Evolutionary conservation across 2,329 filamentous ascomycete genomes (phyloP).

Genomic region (Talaromyces funiculosus): DNA sequence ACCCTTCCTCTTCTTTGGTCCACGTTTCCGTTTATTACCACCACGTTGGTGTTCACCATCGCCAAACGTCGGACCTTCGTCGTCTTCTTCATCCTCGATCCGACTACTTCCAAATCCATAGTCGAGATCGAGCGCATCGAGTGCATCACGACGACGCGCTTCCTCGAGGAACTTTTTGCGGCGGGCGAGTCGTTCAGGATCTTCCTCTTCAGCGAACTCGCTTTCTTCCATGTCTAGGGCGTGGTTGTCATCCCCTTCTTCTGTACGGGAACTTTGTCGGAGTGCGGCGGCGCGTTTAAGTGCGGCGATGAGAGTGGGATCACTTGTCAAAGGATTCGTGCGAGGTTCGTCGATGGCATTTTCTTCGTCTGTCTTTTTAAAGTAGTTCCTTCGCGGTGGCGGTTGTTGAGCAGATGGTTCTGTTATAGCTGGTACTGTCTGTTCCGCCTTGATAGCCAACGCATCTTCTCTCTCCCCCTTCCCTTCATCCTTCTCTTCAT

Average conservation of each 20-base stretch:
- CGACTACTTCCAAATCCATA: conserved; percentile 88
- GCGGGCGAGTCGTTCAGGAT: conserved; percentile 61
- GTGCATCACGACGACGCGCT: conserved; percentile 53
- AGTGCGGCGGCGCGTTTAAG: conserved; percentile 76
- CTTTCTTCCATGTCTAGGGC: not conserved
- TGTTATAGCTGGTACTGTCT: not conserved
- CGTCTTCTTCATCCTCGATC: conserved; percentile 81
- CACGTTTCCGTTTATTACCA: conserved; percentile 48
- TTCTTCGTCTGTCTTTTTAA: conserved; percentile 47
- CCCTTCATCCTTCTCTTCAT: conserved; percentile 21
- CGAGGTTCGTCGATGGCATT: conserved; percentile 29
- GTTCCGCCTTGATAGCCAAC: not conserved
- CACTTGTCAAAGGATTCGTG: conserved; percentile 50
- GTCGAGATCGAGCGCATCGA: conserved; percentile 87
- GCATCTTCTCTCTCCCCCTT: conserved; percentile 8
- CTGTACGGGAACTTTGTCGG: conserved; percentile 37
- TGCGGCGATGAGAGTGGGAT: conserved; percentile 75
- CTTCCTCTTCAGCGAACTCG: conserved; percentile 29
- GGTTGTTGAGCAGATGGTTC: conserved; percentile 16
- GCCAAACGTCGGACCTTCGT: conserved; percentile 40
- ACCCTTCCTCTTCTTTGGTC: conserved; percentile 48
- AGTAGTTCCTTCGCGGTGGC: conserved; percentile 44
- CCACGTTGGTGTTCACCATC: conserved; percentile 31
- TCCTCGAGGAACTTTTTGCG: conserved; percentile 68
- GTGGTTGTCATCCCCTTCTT: not conserved